These are phyloP conservation scores for Gossypium raimondii DNA, from an alignment of 345 rosid genomes.

Conservation along the genomic window DNA sequence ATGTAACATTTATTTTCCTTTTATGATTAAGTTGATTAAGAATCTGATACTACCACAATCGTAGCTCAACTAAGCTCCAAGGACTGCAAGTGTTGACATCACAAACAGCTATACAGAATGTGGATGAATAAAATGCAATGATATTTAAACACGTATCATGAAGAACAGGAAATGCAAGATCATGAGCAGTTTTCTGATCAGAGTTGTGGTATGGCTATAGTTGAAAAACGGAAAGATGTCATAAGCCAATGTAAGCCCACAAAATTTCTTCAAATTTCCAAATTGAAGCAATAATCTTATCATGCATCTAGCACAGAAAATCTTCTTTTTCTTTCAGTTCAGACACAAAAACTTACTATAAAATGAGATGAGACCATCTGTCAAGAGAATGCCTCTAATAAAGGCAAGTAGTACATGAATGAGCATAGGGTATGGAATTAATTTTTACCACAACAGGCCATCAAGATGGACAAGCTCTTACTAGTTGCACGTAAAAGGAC, in stretches of 20 bases:
- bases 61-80: slow-evolving; percentile 6
- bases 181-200: not conserved
- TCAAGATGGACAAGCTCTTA: slow-evolving; percentile 6
- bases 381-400: not conserved
- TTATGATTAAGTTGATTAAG: not conserved
- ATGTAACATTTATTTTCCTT: not conserved
- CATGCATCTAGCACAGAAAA: not conserved
- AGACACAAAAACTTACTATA: not conserved
- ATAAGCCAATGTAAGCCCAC: not conserved
- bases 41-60: not conserved
- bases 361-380: not conserved
- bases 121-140: not conserved
- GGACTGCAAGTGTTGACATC: not conserved
- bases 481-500: not conserved
- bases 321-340: not conserved
- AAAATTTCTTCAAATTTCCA: not conserved
- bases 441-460: slow-evolving; percentile 1
- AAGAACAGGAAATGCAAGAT: not conserved
- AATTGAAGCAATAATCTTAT: not conserved
- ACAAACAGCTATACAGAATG: slow-evolving; percentile 1
- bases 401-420: not conserved
- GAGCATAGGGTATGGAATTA: not conserved
- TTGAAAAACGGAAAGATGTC: not conserved
- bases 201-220: not conserved
- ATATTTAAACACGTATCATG: not conserved